phyloP scores from a whole-genome alignment of 441 rosid species.

The Oxalis stricta region DNA sequence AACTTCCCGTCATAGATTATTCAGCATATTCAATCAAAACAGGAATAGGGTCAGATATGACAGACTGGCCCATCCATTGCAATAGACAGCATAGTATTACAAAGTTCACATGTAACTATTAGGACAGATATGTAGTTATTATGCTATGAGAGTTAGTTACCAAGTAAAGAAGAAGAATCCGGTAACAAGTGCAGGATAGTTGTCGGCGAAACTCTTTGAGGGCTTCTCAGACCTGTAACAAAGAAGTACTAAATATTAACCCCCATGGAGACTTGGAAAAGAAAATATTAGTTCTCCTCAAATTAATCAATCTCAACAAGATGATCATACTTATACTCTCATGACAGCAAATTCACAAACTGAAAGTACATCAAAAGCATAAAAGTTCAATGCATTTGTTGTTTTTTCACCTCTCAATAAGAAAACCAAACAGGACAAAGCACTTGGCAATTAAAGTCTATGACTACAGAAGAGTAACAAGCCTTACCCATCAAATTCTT shows the following conservation, averaged over 20 bases:
- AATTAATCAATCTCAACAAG: background rate
- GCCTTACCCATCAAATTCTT: conserved; percentile 21
- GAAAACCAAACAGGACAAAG: background rate
- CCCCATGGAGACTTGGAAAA: background rate
- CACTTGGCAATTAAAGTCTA: too few relatives aligned
- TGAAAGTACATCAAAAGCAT: background rate
- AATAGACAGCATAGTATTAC: too few relatives aligned
- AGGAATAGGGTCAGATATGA: too few relatives aligned
- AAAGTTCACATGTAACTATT: too few relatives aligned
- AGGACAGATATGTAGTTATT: too few relatives aligned
- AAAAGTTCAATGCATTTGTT: background rate
- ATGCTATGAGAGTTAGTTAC: conserved; percentile 12
- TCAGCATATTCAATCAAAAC: too few relatives aligned
- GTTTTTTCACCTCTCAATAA: conserved; percentile 1
- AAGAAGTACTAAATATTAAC: background rate
- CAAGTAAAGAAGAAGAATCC: conserved; percentile 61
- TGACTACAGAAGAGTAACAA: too few relatives aligned
- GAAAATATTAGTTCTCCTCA: background rate
- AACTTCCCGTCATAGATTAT: too few relatives aligned
- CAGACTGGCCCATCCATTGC: too few relatives aligned
- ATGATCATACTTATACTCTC: too few relatives aligned
- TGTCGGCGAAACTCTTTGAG: conserved; percentile 33
- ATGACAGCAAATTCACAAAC: too few relatives aligned
- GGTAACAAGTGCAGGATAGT: conserved; percentile 41
- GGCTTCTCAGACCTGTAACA: conserved; percentile 24